Conservation (phyloP, 139 green algal species). For the Marvania coccoides region DNA sequence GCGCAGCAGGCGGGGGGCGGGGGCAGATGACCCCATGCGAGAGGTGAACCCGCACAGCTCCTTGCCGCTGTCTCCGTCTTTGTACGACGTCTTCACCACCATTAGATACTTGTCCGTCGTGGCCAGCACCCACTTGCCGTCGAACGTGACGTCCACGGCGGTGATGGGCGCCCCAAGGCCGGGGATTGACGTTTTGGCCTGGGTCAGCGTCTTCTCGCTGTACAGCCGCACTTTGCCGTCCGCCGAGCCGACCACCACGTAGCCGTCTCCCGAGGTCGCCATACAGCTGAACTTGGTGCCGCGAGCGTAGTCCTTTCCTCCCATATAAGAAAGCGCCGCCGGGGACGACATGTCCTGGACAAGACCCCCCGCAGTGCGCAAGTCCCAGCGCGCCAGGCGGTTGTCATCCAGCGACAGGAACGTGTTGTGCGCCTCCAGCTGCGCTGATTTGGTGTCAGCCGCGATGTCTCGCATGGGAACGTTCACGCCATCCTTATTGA, state of each 20-base stretch:
- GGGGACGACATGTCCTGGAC: constrained; percentile 52
- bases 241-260: constrained; percentile 74
- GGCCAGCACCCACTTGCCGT: constrained; percentile 82
- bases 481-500: constrained; percentile 84
- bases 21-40: constrained; percentile 49
- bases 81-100: constrained; percentile 81
- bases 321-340: constrained; percentile 42
- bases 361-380: constrained; percentile 48
- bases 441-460: constrained; percentile 65
- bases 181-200: constrained; percentile 82
- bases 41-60: constrained; percentile 68
- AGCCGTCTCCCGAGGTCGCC: constrained; percentile 73
- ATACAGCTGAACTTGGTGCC: constrained; percentile 71
- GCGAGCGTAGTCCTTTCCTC: constrained; percentile 84
- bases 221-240: constrained; percentile 90
- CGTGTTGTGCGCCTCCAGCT: constrained; percentile 54
- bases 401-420: constrained; percentile 90
- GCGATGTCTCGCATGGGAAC: constrained; percentile 67
- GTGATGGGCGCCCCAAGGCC: constrained; percentile 85
- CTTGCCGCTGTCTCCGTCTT: constrained; percentile 40
- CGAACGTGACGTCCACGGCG: constrained; percentile 83
- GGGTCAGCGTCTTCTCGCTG: constrained; percentile 64
- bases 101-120: constrained; percentile 92
- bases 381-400: constrained; percentile 75
- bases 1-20: constrained; percentile 76